These are phyloP conservation scores for Perkinsus chesapeaki DNA, from an alignment of 169 alveolate species.

Conservation along the genomic window DNA sequence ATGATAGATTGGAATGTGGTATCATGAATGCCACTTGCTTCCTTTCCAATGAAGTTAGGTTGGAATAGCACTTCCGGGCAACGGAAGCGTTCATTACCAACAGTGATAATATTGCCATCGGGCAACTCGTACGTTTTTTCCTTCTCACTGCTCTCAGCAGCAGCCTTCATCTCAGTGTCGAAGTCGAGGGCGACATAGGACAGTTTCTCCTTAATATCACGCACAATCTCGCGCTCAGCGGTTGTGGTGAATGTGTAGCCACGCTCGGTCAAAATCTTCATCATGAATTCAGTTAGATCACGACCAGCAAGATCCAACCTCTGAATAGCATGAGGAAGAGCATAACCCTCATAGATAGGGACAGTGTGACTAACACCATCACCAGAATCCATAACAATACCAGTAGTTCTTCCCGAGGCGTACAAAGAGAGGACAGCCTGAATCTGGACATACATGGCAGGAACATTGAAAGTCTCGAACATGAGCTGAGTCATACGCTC, in stretches of 20 bases:
- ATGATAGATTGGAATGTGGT: conserved; percentile 87
- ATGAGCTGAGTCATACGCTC: conserved; percentile 93
- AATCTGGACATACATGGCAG: conserved; percentile 87
- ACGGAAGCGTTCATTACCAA: conserved; percentile 89
- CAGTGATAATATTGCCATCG: conserved; percentile 88
- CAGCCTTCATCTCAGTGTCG: conserved; percentile 65
- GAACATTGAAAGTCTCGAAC: conserved; percentile 93
- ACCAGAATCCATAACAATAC: conserved; percentile 97
- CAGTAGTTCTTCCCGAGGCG: conserved; percentile 96
- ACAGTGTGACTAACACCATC: conserved; percentile 98
- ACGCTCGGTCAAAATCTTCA: conserved; percentile 82
- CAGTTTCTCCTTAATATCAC: conserved; percentile 92
- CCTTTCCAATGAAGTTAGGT: conserved; percentile 87
- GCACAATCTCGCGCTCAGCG: conserved; percentile 91
- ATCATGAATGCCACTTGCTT: conserved; percentile 88
- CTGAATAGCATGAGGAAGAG: conserved; percentile 91
- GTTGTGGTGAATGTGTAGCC: conserved; percentile 86
- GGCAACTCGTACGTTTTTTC: conserved; percentile 95
- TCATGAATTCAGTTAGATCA: conserved; percentile 85
- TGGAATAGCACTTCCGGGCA: conserved; percentile 95
- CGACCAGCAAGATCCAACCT: conserved; percentile 92
- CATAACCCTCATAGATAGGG: conserved; percentile 98
- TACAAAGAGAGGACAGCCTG: conserved; percentile 94
- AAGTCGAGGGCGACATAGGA: conserved; percentile 91
- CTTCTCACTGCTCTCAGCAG: conserved; percentile 65